phyloP scores from a whole-genome alignment of 2,329 filamentous ascomycete genomes.

The Sclerotinia spermophila region DNA sequence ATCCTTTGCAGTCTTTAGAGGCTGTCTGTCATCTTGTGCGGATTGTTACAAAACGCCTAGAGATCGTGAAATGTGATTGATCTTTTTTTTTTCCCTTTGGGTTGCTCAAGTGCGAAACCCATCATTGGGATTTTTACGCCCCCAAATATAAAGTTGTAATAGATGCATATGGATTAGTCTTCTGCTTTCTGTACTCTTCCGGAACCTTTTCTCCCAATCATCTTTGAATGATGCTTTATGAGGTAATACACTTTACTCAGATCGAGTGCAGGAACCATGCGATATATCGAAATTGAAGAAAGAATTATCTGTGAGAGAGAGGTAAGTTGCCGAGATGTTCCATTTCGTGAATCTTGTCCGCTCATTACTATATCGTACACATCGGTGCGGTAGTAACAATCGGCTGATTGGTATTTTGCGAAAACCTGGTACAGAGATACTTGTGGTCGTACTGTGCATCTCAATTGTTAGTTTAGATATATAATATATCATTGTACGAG shows the following conservation, averaged over 20 bases:
- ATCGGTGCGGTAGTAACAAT: constrained; percentile 18
- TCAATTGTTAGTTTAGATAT: background rate
- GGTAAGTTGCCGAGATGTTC: constrained; percentile 12
- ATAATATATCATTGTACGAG: background rate
- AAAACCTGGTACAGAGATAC: constrained; percentile 12
- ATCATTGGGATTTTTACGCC: constrained; percentile 17
- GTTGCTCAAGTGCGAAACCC: constrained; percentile 8
- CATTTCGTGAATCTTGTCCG: constrained; percentile 20
- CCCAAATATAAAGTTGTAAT: constrained; percentile 1
- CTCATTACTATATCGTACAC: constrained; percentile 12
- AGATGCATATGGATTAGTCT: background rate
- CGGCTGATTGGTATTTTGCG: constrained; percentile 17
- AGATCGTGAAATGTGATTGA: constrained; percentile 10
- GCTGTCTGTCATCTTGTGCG: background rate
- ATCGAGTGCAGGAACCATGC: constrained; percentile 21
- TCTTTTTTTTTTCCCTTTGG: background rate
- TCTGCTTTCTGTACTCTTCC: background rate
- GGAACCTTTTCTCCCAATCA: constrained; percentile 10
- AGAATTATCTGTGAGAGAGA: background rate
- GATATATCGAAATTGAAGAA: constrained; percentile 12
- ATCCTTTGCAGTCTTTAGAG: background rate
- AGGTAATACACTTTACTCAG: constrained; percentile 6
- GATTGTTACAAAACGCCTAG: constrained; percentile 3
- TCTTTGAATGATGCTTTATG: background rate
- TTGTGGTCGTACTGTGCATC: background rate